Evolutionary conservation across 2,329 filamentous ascomycete genomes (phyloP).

Genomic region (Calonectria henricotiae): DNA sequence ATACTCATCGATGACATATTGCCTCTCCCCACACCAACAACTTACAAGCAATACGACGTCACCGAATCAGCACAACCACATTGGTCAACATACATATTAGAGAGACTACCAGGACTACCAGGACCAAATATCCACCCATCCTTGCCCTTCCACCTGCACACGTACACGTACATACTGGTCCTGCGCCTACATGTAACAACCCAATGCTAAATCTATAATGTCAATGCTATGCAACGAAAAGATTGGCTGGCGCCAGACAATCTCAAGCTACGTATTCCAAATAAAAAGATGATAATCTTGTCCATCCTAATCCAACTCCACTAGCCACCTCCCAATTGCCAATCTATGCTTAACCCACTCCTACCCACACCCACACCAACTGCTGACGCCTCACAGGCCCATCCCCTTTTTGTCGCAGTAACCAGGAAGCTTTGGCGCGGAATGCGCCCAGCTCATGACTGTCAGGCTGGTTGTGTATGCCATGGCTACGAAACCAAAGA

Average conservation of each 20-base stretch:
- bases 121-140: neutral
- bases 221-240: conserved; percentile 47
- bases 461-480: conserved; percentile 92
- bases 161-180: conserved; percentile 3
- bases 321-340: conserved; percentile 8
- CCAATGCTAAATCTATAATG: conserved; percentile 50
- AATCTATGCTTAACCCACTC: conserved; percentile 25
- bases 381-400: conserved; percentile 38
- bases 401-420: conserved; percentile 68
- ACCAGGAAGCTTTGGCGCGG: conserved; percentile 66
- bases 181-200: conserved; percentile 31
- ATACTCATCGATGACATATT: conserved; percentile 4
- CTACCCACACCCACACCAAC: neutral
- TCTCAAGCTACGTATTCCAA: conserved; percentile 32
- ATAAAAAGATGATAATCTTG: conserved; percentile 21
- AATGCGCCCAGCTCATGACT: conserved; percentile 86
- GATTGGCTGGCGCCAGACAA: conserved; percentile 41
- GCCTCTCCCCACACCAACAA: conserved; percentile 39
- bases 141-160: neutral
- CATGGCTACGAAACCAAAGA: conserved; percentile 91
- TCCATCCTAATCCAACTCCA: conserved; percentile 21
- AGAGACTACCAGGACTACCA: conserved; percentile 4
- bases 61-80: conserved; percentile 37
- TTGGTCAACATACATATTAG: conserved; percentile 29
- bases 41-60: conserved; percentile 37